These are phyloP conservation scores for Tolypocladium nubicola DNA, from an alignment of 2,329 filamentous ascomycete species.

Conservation along the genomic window DNA sequence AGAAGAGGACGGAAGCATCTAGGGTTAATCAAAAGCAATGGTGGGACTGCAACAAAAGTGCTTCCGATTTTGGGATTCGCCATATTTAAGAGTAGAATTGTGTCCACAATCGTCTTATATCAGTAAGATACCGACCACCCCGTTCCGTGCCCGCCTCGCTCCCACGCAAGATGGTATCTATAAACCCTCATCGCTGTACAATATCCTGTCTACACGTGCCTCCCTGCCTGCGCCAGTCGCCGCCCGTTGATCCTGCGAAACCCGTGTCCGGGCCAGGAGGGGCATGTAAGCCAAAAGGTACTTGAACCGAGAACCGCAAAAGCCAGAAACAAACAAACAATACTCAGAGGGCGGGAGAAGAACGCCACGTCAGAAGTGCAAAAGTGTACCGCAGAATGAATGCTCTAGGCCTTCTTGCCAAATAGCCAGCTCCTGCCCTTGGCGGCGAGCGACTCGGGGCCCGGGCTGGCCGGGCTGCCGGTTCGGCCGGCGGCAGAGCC, in stretches of 20 bases:
- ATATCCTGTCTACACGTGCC: neutral
- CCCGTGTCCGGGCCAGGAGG: neutral
- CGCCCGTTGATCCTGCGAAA: neutral
- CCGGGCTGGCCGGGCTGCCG: constrained; percentile 1
- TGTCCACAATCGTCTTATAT: neutral
- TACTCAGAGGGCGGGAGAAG: neutral
- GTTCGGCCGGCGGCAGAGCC: constrained; percentile 3
- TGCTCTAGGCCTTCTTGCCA: constrained; percentile 32
- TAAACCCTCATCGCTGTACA: neutral
- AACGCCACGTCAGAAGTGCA: neutral
- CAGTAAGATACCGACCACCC: neutral
- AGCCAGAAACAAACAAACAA: neutral
- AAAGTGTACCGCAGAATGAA: neutral
- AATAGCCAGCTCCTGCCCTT: constrained; percentile 41
- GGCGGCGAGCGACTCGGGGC: constrained; percentile 15
- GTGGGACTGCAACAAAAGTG: neutral
- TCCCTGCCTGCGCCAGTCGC: neutral
- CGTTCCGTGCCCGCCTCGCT: neutral
- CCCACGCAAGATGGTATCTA: neutral
- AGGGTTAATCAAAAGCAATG: neutral
- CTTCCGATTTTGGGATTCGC: neutral
- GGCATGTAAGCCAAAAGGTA: neutral
- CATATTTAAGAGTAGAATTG: neutral
- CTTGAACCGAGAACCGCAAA: neutral
- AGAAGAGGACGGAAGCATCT: neutral